These are phyloP conservation scores for Neurospora sp. DNA, from an alignment of 495 filamentous ascomycete genomes.

Conservation along the genomic window DNA sequence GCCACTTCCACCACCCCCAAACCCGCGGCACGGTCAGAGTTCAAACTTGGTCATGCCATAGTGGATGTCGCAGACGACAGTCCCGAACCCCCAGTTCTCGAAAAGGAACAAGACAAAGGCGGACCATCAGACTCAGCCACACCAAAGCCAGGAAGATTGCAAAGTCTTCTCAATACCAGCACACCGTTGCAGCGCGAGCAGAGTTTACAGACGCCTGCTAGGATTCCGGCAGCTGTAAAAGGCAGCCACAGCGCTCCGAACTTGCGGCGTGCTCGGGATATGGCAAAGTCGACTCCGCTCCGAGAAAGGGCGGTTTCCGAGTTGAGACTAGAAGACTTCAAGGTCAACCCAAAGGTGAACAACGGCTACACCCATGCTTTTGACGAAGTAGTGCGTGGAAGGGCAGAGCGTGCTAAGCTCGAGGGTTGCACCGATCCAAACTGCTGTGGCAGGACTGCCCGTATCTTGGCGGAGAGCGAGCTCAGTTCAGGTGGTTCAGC, in stretches of 20 bases:
- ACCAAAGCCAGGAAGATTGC: not conserved
- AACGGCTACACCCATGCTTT: slow-evolving; percentile 67
- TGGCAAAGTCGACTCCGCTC: slow-evolving; percentile 28
- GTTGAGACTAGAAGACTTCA: slow-evolving; percentile 62
- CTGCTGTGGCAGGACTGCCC: slow-evolving; percentile 70
- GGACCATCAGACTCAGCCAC: not conserved
- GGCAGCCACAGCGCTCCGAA: not conserved
- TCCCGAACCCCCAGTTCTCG: not conserved
- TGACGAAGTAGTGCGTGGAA: slow-evolving; percentile 61
- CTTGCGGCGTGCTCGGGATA: not conserved
- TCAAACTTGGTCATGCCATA: not conserved
- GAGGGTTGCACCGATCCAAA: slow-evolving; percentile 64
- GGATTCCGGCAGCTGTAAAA: not conserved
- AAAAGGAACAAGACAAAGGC: not conserved
- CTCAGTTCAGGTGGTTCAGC: slow-evolving; percentile 20
- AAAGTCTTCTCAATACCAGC: slow-evolving; percentile 7
- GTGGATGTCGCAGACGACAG: not conserved
- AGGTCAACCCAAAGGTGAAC: slow-evolving; percentile 66
- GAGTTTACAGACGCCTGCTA: not conserved
- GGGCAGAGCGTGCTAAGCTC: slow-evolving; percentile 62
- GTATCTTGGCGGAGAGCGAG: slow-evolving; percentile 47
- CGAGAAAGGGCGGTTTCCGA: slow-evolving; percentile 42
- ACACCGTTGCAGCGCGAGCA: not conserved
- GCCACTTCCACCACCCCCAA: not conserved
- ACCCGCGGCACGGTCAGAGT: not conserved